Evolutionary conservation across 805 yeast species (phyloP).

Genomic region (Saturnispora dispora): DNA sequence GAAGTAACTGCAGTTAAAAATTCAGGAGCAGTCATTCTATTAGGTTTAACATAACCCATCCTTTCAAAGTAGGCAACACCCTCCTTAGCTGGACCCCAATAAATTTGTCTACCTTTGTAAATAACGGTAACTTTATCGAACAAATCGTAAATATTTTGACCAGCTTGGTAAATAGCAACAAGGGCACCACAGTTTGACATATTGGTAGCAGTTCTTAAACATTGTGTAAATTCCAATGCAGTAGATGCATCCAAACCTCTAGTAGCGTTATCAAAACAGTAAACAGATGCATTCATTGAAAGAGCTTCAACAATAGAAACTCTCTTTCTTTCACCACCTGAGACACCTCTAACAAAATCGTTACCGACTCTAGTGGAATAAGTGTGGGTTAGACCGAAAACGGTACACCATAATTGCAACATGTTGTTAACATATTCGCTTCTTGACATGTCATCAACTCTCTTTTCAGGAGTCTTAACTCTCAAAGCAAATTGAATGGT

Average conservation of each 20-base stretch:
- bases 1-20: constrained; percentile 60
- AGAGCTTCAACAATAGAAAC: constrained; percentile 60
- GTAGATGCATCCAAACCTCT: constrained; percentile 68
- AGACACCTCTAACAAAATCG: constrained; percentile 57
- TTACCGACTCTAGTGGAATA: constrained; percentile 55
- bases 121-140: constrained; percentile 54
- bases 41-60: constrained; percentile 62
- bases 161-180: constrained; percentile 61
- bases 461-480: constrained; percentile 51
- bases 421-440: constrained; percentile 32
- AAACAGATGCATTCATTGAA: constrained; percentile 43
- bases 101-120: constrained; percentile 55
- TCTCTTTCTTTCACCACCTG: constrained; percentile 68
- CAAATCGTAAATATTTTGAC: constrained; percentile 52
- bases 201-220: constrained; percentile 54
- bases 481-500: constrained; percentile 64
- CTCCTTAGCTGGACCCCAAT: constrained; percentile 43
- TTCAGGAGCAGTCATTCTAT: constrained; percentile 63
- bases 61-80: constrained; percentile 48
- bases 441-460: constrained; percentile 35
- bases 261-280: constrained; percentile 62
- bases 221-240: constrained; percentile 55
- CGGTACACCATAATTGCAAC: constrained; percentile 43
- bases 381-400: constrained; percentile 51
- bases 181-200: constrained; percentile 48